Evolutionary conservation across 805 yeast genomes (phyloP).

Genomic region (Metschnikowia peoriensis): DNA sequence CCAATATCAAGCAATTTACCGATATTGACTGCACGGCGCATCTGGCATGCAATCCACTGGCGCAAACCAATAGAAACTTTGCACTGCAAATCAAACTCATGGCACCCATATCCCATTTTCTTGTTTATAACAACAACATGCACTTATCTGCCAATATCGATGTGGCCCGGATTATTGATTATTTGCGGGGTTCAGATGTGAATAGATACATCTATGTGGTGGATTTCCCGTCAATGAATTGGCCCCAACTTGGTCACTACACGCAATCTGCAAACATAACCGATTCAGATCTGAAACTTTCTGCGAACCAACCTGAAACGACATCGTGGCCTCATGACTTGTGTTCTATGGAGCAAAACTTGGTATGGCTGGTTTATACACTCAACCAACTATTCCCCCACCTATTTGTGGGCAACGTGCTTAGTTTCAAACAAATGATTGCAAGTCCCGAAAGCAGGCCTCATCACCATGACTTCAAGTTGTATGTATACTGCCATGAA

Average conservation of each 20-base stretch:
- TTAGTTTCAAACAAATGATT: conserved; percentile 26
- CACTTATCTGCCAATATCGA: conserved; percentile 16
- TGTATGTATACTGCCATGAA: conserved; percentile 23
- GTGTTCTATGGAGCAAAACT: conserved; percentile 33
- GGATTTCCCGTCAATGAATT: conserved; percentile 4
- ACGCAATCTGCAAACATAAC: not conserved
- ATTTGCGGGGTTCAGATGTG: conserved; percentile 6
- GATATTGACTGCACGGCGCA: conserved; percentile 1
- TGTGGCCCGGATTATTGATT: conserved; percentile 19
- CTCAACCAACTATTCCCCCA: conserved; percentile 27
- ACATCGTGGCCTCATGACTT: conserved; percentile 11
- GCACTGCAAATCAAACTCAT: conserved; percentile 27
- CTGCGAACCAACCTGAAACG: not conserved
- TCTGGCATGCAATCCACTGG: conserved; percentile 6
- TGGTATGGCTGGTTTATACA: conserved; percentile 33
- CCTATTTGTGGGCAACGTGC: conserved; percentile 32
- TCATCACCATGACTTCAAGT: conserved; percentile 14
- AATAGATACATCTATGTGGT: conserved; percentile 10
- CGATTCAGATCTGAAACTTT: not conserved
- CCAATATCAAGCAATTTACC: conserved; percentile 6
- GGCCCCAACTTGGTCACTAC: conserved; percentile 8
- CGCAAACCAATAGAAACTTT: conserved; percentile 32
- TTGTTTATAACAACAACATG: conserved; percentile 29
- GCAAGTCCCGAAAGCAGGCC: not conserved
- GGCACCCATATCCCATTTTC: conserved; percentile 33